A percentile compares a stretch with the other conserved stretches of the same genome.
These are phyloP conservation scores for Mycosphaerella sp. DNA, from an alignment of 2,329 filamentous ascomycete genomes.

Conservation along the genomic window DNA sequence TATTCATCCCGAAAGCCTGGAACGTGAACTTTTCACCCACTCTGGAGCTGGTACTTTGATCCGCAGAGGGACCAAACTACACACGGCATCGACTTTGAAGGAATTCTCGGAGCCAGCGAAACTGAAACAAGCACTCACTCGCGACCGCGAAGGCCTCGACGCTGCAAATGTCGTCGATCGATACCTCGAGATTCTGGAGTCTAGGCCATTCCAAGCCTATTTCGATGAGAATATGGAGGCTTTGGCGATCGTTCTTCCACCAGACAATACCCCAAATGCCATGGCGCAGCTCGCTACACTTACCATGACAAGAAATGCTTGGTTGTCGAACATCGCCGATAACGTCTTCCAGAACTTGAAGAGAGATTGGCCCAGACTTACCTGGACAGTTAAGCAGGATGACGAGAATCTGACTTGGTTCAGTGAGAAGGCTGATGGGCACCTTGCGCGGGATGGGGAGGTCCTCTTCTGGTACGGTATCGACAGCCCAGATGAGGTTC, in stretches of 20 bases:
- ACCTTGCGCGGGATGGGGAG: conserved; percentile 68
- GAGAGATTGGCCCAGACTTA: conserved; percentile 84
- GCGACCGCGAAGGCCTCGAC: conserved; percentile 75
- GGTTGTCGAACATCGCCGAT: conserved; percentile 90
- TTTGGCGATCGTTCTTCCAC: conserved; percentile 78
- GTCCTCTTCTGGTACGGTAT: conserved; percentile 94
- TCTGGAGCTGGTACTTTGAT: conserved; percentile 91
- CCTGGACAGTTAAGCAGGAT: conserved; percentile 94
- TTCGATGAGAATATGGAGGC: conserved; percentile 93
- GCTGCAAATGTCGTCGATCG: conserved; percentile 77
- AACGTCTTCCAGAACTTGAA: conserved; percentile 91
- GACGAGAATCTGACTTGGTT: conserved; percentile 98
- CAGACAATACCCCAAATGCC: conserved; percentile 57
- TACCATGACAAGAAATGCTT: conserved; percentile 88
- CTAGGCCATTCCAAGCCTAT: conserved; percentile 81
- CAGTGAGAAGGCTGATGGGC: conserved; percentile 93
- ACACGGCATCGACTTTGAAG: conserved; percentile 61
- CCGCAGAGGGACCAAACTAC: conserved; percentile 82
- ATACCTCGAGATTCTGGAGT: conserved; percentile 72
- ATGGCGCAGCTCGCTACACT: conserved; percentile 83
- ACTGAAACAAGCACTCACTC: conserved; percentile 73
- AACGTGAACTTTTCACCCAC: conserved; percentile 96
- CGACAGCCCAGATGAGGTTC: conserved; percentile 72
- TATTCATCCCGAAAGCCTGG: conserved; percentile 90
- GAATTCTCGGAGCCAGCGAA: conserved; percentile 70